Evolutionary conservation across 306 rosid species (phyloP), one percentile per base, ranked within the genome.

Genomic region (Citrullus colocynthis): DNA sequence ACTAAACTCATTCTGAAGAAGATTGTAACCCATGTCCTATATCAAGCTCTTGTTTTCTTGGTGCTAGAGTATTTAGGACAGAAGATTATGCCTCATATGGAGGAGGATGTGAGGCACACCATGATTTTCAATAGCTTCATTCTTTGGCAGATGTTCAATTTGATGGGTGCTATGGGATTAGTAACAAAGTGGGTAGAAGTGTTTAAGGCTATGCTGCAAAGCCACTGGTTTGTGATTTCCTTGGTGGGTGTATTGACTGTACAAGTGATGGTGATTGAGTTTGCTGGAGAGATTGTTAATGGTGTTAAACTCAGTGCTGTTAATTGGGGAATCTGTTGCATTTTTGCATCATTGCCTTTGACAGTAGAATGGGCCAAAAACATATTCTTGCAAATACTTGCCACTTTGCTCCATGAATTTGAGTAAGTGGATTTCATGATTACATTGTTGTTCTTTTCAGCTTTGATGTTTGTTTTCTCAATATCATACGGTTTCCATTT

Each of bases 71-170:
- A 80, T 48, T 42, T 72, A 52, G 89, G 91, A 18, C 73, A 84
- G 18, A 71, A 54, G 28, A 13, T 78, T 18, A 13, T 66, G 34
- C 52, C 74, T 17, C 16, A 41, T 8, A 80, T 74, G 54, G 80
- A 70, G 10, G 78, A 80, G 56, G 80, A 78, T 17, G 56, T 80
- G 20, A 66, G 81, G 63, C 76, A 82, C 14, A 78, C 91, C 80
- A 87, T 90, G 88, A 79, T 90, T 76, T 88, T 90, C 83, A 92
- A 82, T 76, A 78, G 79, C 9, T 92, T 83, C 80, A 65, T 82
- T 5, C 76, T 92, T 4, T 90, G 93, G 81, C 81, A 81, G 80
- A 87, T 81, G 85, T 64, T 32, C 74, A 34, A 34, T 34, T 34
- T 34, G 37, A 34, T 90, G 64, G 84, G 41, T 79, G 83, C 73